Evolutionary conservation across 73 alveolate genomes (phyloP).

Genomic region (Paramecium primaurelia): DNA sequence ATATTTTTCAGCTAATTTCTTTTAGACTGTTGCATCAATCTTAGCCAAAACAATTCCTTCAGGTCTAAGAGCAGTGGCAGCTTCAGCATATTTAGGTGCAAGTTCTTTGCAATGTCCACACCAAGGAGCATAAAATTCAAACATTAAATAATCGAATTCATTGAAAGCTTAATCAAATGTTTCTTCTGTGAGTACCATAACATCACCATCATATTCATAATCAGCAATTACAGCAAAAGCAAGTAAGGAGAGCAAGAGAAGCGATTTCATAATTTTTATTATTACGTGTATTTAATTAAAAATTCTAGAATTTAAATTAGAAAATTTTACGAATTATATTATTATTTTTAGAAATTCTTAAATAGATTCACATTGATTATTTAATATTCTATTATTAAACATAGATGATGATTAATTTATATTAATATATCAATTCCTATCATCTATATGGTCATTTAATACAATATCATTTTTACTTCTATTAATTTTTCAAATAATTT

Average conservation of each 20-base stretch:
- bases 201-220: conserved; percentile 77
- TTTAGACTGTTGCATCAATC: conserved; percentile 74
- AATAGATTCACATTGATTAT: not conserved
- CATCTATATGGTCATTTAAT: no score
- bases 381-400: no score
- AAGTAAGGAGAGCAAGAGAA: conserved; percentile 16
- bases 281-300: not conserved
- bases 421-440: not conserved
- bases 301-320: not conserved
- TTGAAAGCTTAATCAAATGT: conserved; percentile 69
- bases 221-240: conserved; percentile 30
- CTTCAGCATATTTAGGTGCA: conserved; percentile 83
- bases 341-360: not conserved
- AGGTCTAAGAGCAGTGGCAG: conserved; percentile 70
- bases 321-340: not conserved
- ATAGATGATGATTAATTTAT: not conserved
- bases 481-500: no score
- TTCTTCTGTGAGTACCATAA: conserved; percentile 72
- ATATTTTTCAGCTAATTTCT: conserved; percentile 62
- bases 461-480: not conserved
- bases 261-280: conserved; percentile 12
- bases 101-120: conserved; percentile 87
- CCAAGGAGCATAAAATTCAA: conserved; percentile 92
- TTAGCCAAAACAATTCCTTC: conserved; percentile 73
- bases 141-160: conserved; percentile 68